Evolutionary conservation across 176 grass and related monocot genomes (phyloP).

Genomic region (Chrysopogon serrulatus): DNA sequence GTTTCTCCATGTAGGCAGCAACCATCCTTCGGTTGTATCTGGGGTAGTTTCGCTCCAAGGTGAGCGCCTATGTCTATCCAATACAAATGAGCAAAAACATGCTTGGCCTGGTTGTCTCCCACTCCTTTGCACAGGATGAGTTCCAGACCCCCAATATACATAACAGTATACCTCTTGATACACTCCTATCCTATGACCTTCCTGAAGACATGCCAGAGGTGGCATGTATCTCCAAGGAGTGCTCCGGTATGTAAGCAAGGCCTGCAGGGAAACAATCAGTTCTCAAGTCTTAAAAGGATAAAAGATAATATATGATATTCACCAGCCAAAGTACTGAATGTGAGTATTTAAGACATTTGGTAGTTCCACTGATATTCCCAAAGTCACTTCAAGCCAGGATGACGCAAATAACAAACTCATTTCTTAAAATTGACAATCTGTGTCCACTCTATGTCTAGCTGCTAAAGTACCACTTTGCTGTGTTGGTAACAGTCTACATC

Average conservation of each 20-base stretch:
- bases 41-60: background rate
- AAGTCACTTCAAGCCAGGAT: background rate
- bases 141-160: background rate
- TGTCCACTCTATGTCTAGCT: background rate
- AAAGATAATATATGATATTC: background rate
- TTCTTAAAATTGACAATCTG: background rate
- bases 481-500: background rate
- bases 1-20: background rate
- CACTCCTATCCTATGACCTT: conserved; percentile 44
- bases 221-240: conserved; percentile 88
- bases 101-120: background rate
- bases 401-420: background rate
- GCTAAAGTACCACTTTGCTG: background rate
- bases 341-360: background rate
- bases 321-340: conserved; percentile 5
- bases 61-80: conserved; percentile 7
- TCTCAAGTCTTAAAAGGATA: background rate
- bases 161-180: background rate
- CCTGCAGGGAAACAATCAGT: conserved; percentile 32
- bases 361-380: background rate
- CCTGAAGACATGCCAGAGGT: conserved; percentile 65
- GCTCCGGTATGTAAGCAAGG: conserved; percentile 75
- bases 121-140: background rate
- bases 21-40: background rate
- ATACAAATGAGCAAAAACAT: conserved; percentile 16